Evolutionary conservation across 768 basidiomycete species (phyloP), one percentile per base, ranked within the genome.

Genomic region (Phlegmacium glaucopus): DNA sequence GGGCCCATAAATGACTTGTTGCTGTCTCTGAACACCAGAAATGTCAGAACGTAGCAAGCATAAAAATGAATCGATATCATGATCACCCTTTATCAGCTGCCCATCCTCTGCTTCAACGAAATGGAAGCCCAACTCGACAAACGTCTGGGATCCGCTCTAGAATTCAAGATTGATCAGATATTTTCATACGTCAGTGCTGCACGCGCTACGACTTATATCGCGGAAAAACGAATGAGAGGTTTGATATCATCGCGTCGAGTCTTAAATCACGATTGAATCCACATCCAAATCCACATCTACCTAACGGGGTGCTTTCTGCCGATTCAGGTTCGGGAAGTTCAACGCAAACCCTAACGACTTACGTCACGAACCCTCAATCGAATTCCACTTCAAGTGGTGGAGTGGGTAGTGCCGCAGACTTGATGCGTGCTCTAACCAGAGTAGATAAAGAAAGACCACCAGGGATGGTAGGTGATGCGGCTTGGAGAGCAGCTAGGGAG

Each of bases 391-490:
- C 32, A 34, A 34, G n/a, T 10, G 32, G 10, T n/a, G 44, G 45
- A 15, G 49, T n/a, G n/a, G n/a, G n/a, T n/a, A n/a, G n/a, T n/a
- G n/a, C n/a, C n/a, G n/a, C n/a, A n/a, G n/a, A 80, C 8, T 57
- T 90, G 28, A 60, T 91, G 51, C 77, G 87, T 29, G 85, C 87
- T 4, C 62, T 91, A 45, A 78, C 86, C 12, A 67, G 80, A 17
- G 78, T 87, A 50, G 88, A 91, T 63, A 72, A 72, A 45, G 77
- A 73, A 50, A 75, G 87, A 4, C 84, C 84, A 4, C 82, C 78
- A 28, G 75, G 73, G 18, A 62, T 79, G 63, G 75, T 88, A n/a
- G 83, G 87, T 9, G 85, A 87, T 47, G 84, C 83, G 17, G 88
- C 80, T 30, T 68, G 85, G 59, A 68, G 80, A 30, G 88, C 87